Evolutionary conservation across 2,329 filamentous ascomycete genomes (phyloP).

Genomic region (Paramyrothecium sp.): DNA sequence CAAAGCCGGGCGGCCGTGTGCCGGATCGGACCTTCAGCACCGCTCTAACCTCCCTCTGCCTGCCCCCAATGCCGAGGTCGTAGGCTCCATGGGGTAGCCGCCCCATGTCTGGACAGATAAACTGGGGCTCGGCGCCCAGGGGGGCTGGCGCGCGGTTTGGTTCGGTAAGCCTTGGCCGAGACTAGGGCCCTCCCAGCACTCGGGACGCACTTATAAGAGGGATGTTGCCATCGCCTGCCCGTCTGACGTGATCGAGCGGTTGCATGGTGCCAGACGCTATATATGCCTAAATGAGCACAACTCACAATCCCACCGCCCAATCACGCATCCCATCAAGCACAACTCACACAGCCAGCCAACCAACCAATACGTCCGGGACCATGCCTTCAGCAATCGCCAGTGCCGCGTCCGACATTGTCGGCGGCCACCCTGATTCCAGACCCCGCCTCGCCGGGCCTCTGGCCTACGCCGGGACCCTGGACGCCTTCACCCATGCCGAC

Average conservation of each 20-base stretch:
- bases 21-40: background rate
- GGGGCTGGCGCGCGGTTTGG: background rate
- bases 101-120: background rate
- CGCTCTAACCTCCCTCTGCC: background rate
- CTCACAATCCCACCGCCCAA: background rate
- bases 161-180: background rate
- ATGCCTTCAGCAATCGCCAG: slow-evolving; percentile 32
- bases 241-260: background rate
- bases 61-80: background rate
- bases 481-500: slow-evolving; percentile 33
- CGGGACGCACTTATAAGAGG: background rate
- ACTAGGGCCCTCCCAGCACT: background rate
- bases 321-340: background rate
- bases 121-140: background rate
- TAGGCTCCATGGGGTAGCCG: background rate
- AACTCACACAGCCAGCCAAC: background rate
- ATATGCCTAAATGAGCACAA: background rate
- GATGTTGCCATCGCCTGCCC: background rate
- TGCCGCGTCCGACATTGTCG: slow-evolving; percentile 20
- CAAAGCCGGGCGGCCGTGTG: background rate
- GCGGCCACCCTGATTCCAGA: slow-evolving; percentile 25
- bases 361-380: slow-evolving; percentile 2
- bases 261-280: background rate
- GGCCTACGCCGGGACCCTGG: slow-evolving; percentile 38
- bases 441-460: slow-evolving; percentile 31